Base-by-base conservation (phyloP, 345 rosid genomes). In the Salix viminalis region DNA sequence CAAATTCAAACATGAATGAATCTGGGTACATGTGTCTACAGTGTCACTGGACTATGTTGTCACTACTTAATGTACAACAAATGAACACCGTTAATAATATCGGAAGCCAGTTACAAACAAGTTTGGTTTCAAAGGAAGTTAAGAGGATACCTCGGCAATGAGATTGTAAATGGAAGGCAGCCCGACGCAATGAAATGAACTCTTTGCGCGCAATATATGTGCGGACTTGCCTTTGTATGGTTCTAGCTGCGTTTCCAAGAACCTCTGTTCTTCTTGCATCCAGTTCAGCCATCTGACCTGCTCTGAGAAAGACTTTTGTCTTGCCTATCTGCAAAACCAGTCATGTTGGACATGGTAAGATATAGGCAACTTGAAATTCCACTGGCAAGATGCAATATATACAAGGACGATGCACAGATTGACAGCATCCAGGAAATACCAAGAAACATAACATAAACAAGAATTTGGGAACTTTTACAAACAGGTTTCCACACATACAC, bases 221-320 rank as follows among this genome's bases (percentile, higher is more conserved):
- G 64, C 92, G 90, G 75, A 86, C 88, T 70, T 87, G 96, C 85
- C 93, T 91, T 87, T 96, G 99, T 76, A 96, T 87, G 84, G 81
- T 91, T 89, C 89, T 91, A 73, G 99, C 99, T 11, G 99, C 99
- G 91, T 90, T 89, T 76, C 99, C 98, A 67, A 96, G 97, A 69
- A 96, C 95, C 89, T 90, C 97, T 70, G 99, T 92, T 86, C 99
- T 91, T 87, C 99, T 91, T 72, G 99, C 89, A 86, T 96, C 99
- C 84, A 96, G 83, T 83, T 93, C 97, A 75, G 99, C 99, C 99
- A 96, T 96, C 87, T 96, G 99, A 76, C 99, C 99, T 75, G 99
- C 99, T 86, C 99, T 90, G 26, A 96, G 91, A 87, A 96, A 96
- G 68, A 96, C 92, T 83, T 96, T 93, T 46, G 87, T 83, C 88